Evolutionary conservation across 768 basidiomycete species (phyloP), one percentile per base, ranked within the genome.

Genomic region (Chlorophyllum brunneum): DNA sequence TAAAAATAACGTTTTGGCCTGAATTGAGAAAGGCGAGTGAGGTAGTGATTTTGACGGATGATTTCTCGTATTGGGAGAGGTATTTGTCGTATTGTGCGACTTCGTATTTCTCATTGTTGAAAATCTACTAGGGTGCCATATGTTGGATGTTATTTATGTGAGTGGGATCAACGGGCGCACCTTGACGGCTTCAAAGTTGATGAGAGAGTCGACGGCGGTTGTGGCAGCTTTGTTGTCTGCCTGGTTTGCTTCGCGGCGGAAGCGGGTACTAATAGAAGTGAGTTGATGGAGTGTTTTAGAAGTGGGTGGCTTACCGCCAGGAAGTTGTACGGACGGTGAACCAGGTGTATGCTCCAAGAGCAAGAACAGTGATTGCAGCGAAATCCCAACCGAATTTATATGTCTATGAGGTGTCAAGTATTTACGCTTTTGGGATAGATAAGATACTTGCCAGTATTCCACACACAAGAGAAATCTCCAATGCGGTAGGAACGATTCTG

Each of bases 141-240:
- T 37, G 44, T 54, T 34, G 48, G 13, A 59, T 31, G 31, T 4
- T 50, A 42, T 7, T 42, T 16, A 20, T 33, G 45, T 31, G 8
- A 20, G 27, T 27, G 40, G 18, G 33, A 7, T 39, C 36, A 15
- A 27, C 3, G 30, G 56, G 24, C 68, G 26, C 56, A 94, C 95
- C 80, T 98, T 99, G 62, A 99, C 97, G 2, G 97, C 97, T 65
- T 99, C 97, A 61, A 92, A 98, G 63, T 99, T 99, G 66, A 99
- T 95, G 38, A 99, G 72, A 0, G 95, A 92, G 64, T 99, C 97
- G 2, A 98, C 92, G 2, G 92, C 91, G 2, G 88, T 81, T 0
- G 92, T 90, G 0, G 95, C 97, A 15, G 95, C 95, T 63, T 88
- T 90, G 69, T 99, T 98, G 59, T 99, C 97, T 0, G 97, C 97